These are phyloP conservation scores for Psilocybe cyanescens DNA, from an alignment of 768 basidiomycete species.

Conservation along the genomic window DNA sequence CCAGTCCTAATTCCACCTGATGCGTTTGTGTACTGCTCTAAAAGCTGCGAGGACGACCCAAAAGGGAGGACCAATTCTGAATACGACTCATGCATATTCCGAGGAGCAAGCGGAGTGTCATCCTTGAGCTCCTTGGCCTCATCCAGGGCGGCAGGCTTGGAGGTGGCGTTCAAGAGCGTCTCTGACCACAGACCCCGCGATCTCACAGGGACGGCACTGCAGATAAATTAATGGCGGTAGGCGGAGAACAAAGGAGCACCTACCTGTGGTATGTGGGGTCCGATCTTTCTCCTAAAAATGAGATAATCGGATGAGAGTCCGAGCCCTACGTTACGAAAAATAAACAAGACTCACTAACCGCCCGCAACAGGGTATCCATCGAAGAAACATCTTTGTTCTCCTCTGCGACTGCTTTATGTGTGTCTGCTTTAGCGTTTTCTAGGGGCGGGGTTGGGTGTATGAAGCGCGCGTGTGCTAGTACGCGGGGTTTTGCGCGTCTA, in stretches of 20 bases:
- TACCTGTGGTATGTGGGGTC: conserved; percentile 59
- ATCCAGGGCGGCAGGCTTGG: conserved; percentile 12
- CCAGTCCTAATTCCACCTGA: conserved; percentile 73
- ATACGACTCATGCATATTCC: conserved; percentile 72
- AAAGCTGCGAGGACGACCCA: conserved; percentile 54
- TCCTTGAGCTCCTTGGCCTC: not conserved
- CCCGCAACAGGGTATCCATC: conserved; percentile 59
- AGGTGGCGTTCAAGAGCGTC: conserved; percentile 47
- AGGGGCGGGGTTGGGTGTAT: not conserved
- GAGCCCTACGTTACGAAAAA: not conserved
- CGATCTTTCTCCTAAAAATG: conserved; percentile 46
- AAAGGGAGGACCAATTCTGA: conserved; percentile 69
- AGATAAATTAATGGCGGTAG: not conserved
- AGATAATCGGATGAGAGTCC: not conserved
- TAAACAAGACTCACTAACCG: conserved; percentile 51
- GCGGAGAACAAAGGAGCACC: conserved; percentile 11
- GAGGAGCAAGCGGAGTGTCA: conserved; percentile 28
- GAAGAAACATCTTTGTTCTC: conserved; percentile 63
- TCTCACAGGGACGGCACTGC: conserved; percentile 61
- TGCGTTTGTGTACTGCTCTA: conserved; percentile 75
- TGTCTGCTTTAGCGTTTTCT: conserved; percentile 8
- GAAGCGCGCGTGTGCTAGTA: not conserved
- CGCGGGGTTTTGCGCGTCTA: conserved; percentile 1
- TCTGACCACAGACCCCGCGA: conserved; percentile 62
- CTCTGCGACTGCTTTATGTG: conserved; percentile 37